Evolutionary conservation across 768 basidiomycete genomes (phyloP), one percentile per base, ranked within the genome.

Genomic region (Suillus luteus): DNA sequence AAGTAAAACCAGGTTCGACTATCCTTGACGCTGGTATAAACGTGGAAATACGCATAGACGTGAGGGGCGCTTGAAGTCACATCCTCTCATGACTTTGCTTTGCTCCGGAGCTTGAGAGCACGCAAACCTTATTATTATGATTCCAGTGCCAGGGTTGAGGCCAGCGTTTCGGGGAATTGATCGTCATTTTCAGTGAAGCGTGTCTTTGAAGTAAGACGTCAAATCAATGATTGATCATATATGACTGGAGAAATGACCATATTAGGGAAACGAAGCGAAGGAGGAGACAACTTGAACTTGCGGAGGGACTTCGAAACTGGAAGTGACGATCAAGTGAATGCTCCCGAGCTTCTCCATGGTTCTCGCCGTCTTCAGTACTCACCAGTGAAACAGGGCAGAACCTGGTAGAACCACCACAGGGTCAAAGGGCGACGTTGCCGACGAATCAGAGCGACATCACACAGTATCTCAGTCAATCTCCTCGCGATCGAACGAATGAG

Each of bases 331-430:
- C 38, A 58, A 58, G 35, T 17, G 38, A 58, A 58, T 58, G 24
- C 55, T 27, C 24, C 55, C 55, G 55, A 58, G 10, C 55, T 58
- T 58, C 55, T 58, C 38, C 38, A 40, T 40, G 38, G 22, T 55
- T 55, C 55, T 40, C 38, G 22, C 38, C 55, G 15, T 58, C 38
- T 58, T 58, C 55, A 58, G 38, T 58, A 58, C 19, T 58, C 55
- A 27, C 55, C 24, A 58, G 22, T 57, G 37, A 24, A 38, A 57
- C 37, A 57, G 55, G 55, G 55, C 27, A 49, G 51, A 17, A 46
- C 44, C 44, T 46, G n/a, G n/a, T 12, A 55, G 54, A 55, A 41
- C 24, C 14, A 58, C 17, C 17, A 17, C 24, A 58, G 38, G 55
- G 55, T 58, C 38, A 58, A 58, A 58, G 55, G 55, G 55, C 55